Base-by-base conservation (phyloP, 2,329 filamentous ascomycete genomes). In the Xylaria sp. region DNA sequence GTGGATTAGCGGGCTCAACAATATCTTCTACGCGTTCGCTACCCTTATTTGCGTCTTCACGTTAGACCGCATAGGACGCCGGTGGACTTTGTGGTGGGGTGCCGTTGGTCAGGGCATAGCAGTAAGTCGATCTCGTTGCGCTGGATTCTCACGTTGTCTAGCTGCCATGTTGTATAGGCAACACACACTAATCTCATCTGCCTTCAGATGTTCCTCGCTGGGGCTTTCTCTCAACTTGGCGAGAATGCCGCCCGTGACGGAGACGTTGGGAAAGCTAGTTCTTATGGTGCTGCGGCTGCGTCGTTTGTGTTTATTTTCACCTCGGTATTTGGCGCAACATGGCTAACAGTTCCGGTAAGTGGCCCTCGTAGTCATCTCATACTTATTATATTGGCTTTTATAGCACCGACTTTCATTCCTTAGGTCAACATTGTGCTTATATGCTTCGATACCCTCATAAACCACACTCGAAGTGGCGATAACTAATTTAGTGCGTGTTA, bases 231-330 rank as follows among this genome's bases (percentile, higher is more conserved):
- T 0, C 82, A 85, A 21, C 74, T 84, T 2, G 83, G 80, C 4
- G 81, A 83, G 67, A 78, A 70, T 67, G 83, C 76, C 46, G 81
- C 74, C 43, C 79, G 73, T 3, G 78, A 77, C 0, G 80, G 79
- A 7, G 77, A 86, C 17, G 60, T 75, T 0, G 70, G 68, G 8
- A 81, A 81, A 25, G 81, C 82, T 0, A 79, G 77, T 31, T 78
- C 78, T 0, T 87, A 85, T 51, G 87, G 87, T 31, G 85, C 84
- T 0, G 89, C 88, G 0, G 89, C 89, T 0, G 88, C 87, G 0
- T 85, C 85, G 0, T 90, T 92, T 75, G 86, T 92, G 17, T 92
- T 90, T 71, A 78, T 90, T 47, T 90, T 87, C 73, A 90, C 86
- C 0, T 82, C 81, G 1, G 78, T 87, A 0, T 90, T 90, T 64